Conservation (phyloP, 2,329 filamentous ascomycete genomes). For the Sclerotinia borealis region DNA sequence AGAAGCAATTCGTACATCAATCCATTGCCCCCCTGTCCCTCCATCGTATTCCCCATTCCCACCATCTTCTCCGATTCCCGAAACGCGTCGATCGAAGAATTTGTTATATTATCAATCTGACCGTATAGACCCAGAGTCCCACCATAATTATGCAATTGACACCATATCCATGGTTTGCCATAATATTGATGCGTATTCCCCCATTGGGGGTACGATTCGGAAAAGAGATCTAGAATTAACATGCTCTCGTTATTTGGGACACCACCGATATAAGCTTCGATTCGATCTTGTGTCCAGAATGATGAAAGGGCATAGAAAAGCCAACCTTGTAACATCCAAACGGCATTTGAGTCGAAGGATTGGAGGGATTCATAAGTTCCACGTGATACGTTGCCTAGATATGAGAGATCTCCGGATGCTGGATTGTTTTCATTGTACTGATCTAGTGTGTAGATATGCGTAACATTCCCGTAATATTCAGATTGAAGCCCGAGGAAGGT, state of each 20-base stretch:
- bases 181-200: slow-evolving; percentile 44
- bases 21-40: slow-evolving; percentile 48
- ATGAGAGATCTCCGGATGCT: slow-evolving; percentile 39
- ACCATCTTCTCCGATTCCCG: slow-evolving; percentile 38
- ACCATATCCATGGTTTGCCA: slow-evolving; percentile 50
- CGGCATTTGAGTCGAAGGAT: slow-evolving; percentile 40
- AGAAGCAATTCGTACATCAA: slow-evolving; percentile 46
- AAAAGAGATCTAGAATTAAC: slow-evolving; percentile 46
- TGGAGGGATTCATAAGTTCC: slow-evolving; percentile 44
- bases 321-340: slow-evolving; percentile 49
- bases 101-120: slow-evolving; percentile 43
- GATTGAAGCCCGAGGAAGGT: slow-evolving; percentile 43
- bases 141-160: slow-evolving; percentile 45
- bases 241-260: slow-evolving; percentile 40
- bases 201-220: slow-evolving; percentile 46
- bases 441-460: slow-evolving; percentile 44
- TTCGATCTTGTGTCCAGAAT: slow-evolving; percentile 41
- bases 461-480: slow-evolving; percentile 42
- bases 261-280: slow-evolving; percentile 45
- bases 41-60: slow-evolving; percentile 44
- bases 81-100: slow-evolving; percentile 41
- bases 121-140: slow-evolving; percentile 46
- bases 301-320: slow-evolving; percentile 41
- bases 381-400: slow-evolving; percentile 38
- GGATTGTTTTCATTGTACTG: slow-evolving; percentile 49